Evolutionary conservation across 768 basidiomycete species (phyloP).

Genomic region (Melanogaster broomeanus): DNA sequence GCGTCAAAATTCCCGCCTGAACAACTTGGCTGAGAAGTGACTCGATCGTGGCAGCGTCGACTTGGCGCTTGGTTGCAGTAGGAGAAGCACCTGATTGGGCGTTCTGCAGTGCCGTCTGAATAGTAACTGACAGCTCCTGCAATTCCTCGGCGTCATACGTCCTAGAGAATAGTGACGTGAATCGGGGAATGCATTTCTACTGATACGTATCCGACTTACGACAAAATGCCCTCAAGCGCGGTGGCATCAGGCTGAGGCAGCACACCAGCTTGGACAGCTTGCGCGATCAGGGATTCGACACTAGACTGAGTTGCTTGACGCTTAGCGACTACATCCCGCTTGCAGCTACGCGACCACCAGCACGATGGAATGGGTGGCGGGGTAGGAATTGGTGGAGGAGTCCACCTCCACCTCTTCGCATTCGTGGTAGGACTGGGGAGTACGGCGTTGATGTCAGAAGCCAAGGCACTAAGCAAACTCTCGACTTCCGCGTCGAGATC

Average conservation of each 20-base stretch:
- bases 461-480: not conserved
- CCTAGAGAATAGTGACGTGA: not conserved
- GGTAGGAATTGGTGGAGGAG: not conserved
- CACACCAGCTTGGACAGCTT: not conserved
- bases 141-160: not conserved
- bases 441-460: not conserved
- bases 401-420: not conserved
- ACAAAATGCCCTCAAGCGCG: not conserved
- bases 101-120: not conserved
- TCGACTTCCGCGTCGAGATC: conserved; percentile 27
- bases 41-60: not conserved
- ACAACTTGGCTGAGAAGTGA: conserved; percentile 1
- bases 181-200: not conserved
- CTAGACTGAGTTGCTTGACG: not conserved
- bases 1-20: not conserved
- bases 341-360: not conserved
- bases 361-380: not conserved
- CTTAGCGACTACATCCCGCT: not conserved
- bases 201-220: not conserved
- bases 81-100: not conserved
- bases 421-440: not conserved
- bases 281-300: not conserved
- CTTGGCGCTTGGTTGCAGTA: not conserved
- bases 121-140: not conserved
- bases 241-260: not conserved